These are phyloP conservation scores for Paspalum notatum DNA, from an alignment of 176 grass and related monocot genomes.

Conservation along the genomic window DNA sequence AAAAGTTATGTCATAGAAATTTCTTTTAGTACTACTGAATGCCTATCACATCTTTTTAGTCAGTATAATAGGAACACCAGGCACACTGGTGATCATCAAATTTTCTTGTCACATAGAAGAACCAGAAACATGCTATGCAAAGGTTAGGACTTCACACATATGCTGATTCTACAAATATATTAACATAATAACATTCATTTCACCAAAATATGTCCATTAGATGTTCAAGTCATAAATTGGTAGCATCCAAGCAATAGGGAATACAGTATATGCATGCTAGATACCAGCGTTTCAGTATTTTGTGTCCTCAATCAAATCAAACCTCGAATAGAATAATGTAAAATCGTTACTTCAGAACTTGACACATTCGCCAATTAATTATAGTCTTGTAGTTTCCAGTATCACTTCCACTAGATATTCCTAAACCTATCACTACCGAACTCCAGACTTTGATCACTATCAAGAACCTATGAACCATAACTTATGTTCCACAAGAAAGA, in stretches of 20 bases:
- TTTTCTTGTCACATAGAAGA: neutral
- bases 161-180: neutral
- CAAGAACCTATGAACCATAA: conserved; percentile 4
- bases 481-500: neutral
- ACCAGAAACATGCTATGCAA: neutral
- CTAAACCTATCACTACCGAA: conserved; percentile 26
- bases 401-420: neutral
- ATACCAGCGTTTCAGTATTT: conserved; percentile 11
- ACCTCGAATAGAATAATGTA: conserved; percentile 3
- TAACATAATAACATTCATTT: too few species aligned
- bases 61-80: conserved; percentile 14
- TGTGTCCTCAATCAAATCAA: conserved; percentile 9
- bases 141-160: neutral
- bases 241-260: too few species aligned
- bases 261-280: neutral
- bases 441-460: conserved; percentile 15
- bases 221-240: too few species aligned
- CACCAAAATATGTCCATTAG: too few species aligned
- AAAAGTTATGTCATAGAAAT: neutral
- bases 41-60: neutral
- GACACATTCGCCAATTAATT: neutral
- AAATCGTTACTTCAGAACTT: neutral
- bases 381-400: neutral
- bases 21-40: neutral
- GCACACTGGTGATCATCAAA: neutral